These are phyloP conservation scores for Turnera subulata DNA, from an alignment of 345 rosid genomes.

Conservation along the genomic window DNA sequence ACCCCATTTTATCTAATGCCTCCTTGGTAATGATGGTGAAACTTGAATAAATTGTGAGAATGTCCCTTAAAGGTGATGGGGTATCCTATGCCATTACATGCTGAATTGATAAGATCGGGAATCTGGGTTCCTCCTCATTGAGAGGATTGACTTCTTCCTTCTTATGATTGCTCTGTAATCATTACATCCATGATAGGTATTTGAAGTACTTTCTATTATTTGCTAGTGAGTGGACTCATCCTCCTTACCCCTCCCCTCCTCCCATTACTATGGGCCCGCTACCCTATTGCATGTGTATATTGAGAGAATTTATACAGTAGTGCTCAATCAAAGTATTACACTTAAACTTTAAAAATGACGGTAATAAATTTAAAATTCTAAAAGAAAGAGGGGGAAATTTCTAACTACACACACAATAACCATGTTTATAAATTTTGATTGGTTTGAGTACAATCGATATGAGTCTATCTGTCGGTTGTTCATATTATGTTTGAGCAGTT, in stretches of 20 bases:
- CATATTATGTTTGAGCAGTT: too few species aligned
- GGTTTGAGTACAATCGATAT: too few species aligned
- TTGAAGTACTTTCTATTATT: slow-evolving; percentile 18
- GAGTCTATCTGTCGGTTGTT: too few species aligned
- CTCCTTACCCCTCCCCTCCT: slow-evolving; percentile 23
- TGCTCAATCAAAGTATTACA: too few species aligned
- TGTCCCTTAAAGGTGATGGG: slow-evolving; percentile 34
- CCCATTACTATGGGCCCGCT: slow-evolving; percentile 24
- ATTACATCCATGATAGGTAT: slow-evolving; percentile 40
- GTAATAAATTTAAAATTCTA: too few species aligned
- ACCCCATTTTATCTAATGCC: slow-evolving; percentile 20
- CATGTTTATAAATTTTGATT: too few species aligned
- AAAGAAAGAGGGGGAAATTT: too few species aligned
- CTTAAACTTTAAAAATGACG: too few species aligned
- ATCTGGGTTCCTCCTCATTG: slow-evolving; percentile 38
- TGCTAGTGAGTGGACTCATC: slow-evolving; percentile 22
- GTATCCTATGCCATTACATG: slow-evolving; percentile 45
- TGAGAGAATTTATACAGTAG: too few species aligned
- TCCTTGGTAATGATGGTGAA: slow-evolving; percentile 33
- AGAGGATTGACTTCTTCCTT: slow-evolving; percentile 43
- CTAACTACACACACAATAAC: too few species aligned
- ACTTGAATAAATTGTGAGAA: slow-evolving; percentile 28
- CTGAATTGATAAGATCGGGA: slow-evolving; percentile 20
- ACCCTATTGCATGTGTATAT: slow-evolving; percentile 10
- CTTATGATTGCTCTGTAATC: slow-evolving; percentile 34